phyloP scores from a whole-genome alignment of 116 monocot genomes.

The Posidonia oceanica region DNA sequence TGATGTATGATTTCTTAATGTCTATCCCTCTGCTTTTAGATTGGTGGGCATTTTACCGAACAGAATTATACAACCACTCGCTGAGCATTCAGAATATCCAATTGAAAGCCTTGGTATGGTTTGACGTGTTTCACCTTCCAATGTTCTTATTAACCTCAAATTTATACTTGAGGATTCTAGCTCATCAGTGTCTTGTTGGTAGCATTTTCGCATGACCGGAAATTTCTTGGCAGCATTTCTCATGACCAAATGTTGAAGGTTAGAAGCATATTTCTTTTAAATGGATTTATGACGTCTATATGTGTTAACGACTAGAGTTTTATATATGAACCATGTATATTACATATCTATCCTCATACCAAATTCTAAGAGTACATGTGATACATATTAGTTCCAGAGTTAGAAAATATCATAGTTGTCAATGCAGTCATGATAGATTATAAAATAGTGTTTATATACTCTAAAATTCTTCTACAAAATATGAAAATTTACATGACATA shows the following conservation, averaged over 20 bases:
- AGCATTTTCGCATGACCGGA: constrained; percentile 70
- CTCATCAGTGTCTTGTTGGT: constrained; percentile 4
- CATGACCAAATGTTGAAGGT: constrained; percentile 76
- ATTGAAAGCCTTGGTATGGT: constrained; percentile 72
- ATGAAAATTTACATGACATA: no score
- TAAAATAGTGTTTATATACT: no score
- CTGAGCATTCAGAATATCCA: constrained; percentile 84
- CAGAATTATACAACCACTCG: constrained; percentile 76
- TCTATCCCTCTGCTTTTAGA: constrained; percentile 15
- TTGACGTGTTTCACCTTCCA: background rate
- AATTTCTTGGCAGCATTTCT: constrained; percentile 77
- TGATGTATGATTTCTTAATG: background rate
- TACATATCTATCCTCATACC: background rate
- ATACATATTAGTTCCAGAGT: no score
- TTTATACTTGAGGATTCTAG: background rate
- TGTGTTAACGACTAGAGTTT: background rate
- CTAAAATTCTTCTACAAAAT: no score
- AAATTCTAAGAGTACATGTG: no score
- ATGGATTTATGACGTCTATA: background rate
- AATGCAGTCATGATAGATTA: no score
- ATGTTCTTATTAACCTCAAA: background rate
- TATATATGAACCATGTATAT: background rate
- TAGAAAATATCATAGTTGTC: no score
- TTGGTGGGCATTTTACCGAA: constrained; percentile 88
- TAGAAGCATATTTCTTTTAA: background rate